Conservation (phyloP, 352 stramenopile genomes). For the Phytophthora pseudosyringae region DNA sequence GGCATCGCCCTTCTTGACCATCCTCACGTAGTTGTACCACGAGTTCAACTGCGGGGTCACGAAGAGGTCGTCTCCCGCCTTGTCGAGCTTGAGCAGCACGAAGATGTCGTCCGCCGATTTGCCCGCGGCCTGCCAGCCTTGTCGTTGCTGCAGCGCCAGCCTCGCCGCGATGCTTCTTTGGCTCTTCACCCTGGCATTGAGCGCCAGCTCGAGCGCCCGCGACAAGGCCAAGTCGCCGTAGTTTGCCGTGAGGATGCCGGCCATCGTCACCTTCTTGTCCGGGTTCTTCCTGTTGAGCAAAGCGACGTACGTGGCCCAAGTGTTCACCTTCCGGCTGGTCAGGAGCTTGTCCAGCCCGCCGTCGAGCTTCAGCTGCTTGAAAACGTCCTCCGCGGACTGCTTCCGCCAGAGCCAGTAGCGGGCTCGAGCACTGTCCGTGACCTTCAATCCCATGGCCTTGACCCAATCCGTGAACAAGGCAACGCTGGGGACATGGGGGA, state of each 20-base stretch:
- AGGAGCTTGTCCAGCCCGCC: slow-evolving; percentile 3
- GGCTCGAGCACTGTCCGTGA: slow-evolving; percentile 4
- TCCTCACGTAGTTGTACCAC: slow-evolving; percentile 12
- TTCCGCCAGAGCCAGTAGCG: slow-evolving; percentile 16
- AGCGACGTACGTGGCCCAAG: slow-evolving; percentile 14
- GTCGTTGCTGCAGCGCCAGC: neutral
- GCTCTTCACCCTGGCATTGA: neutral
- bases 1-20: neutral
- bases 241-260: neutral
- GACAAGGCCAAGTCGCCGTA: slow-evolving; percentile 17
- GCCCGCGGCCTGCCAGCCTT: neutral
- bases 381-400: slow-evolving; percentile 7
- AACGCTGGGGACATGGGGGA: neutral
- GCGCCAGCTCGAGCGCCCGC: neutral
- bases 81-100: slow-evolving; percentile 1
- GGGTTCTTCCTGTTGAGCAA: slow-evolving; percentile 19
- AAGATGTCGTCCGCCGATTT: slow-evolving; percentile 11
- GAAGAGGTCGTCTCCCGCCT: slow-evolving; percentile 1
- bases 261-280: slow-evolving; percentile 8
- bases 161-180: slow-evolving; percentile 2
- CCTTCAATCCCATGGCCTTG: neutral
- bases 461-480: neutral
- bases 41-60: slow-evolving; percentile 4
- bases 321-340: slow-evolving; percentile 5
- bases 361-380: slow-evolving; percentile 13